Conservation (phyloP, 441 rosid genomes). For the Syzygium malaccense region DNA sequence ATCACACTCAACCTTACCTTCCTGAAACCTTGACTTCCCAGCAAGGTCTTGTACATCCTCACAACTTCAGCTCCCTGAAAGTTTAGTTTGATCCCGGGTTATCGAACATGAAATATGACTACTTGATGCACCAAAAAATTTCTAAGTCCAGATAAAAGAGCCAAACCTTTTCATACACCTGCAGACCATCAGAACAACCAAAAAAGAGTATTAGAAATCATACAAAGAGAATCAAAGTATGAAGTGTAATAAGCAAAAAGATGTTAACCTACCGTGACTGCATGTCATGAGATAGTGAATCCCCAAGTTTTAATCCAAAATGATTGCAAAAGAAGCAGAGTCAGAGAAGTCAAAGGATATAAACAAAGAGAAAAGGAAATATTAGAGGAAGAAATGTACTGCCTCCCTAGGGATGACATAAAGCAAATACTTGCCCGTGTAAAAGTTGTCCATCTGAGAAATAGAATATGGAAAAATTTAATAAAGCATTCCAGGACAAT, state of each 20-base stretch:
- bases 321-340: not conserved
- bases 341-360: not conserved
- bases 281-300: not conserved
- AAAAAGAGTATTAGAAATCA: not conserved
- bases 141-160: not conserved
- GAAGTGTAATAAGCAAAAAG: not conserved
- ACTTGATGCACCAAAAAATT: slow-evolving; percentile 2
- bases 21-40: slow-evolving; percentile 87
- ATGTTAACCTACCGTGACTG: not conserved
- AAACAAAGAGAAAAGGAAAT: not conserved
- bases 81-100: not conserved
- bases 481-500: not conserved
- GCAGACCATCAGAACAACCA: slow-evolving; percentile 9
- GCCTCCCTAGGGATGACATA: not conserved
- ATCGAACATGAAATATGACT: not conserved
- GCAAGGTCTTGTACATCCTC: slow-evolving; percentile 97
- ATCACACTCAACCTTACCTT: slow-evolving; percentile 43
- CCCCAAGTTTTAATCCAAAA: not conserved
- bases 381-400: not conserved
- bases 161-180: slow-evolving; percentile 98
- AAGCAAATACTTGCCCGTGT: slow-evolving; percentile 68
- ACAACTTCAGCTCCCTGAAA: slow-evolving; percentile 98
- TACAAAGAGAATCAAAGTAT: not conserved
- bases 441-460: slow-evolving; percentile 97
- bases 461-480: not conserved